These are phyloP conservation scores for Neonectria ditissima DNA, from an alignment of 2,329 filamentous ascomycete species.

Conservation along the genomic window DNA sequence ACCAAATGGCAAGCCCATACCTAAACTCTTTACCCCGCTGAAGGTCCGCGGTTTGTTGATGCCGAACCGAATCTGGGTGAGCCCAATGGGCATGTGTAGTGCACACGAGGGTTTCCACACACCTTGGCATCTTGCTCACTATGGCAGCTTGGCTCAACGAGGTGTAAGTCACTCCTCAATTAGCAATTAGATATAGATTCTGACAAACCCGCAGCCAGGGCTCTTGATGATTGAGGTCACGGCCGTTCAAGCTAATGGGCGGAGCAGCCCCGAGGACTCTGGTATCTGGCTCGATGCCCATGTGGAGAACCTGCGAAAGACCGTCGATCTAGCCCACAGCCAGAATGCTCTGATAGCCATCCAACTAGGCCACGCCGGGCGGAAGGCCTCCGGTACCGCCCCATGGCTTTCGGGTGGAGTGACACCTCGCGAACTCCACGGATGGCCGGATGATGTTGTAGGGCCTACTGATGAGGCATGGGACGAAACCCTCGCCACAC, in stretches of 20 bases:
- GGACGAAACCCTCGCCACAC: slow-evolving; percentile 67
- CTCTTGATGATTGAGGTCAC: slow-evolving; percentile 77
- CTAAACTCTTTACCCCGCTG: slow-evolving; percentile 62
- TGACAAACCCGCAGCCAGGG: slow-evolving; percentile 57
- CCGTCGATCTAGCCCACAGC: slow-evolving; percentile 75
- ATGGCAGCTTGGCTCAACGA: slow-evolving; percentile 77
- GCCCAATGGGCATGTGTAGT: slow-evolving; percentile 62
- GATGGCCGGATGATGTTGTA: slow-evolving; percentile 65
- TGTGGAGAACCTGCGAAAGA: slow-evolving; percentile 67
- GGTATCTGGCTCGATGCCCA: slow-evolving; percentile 81
- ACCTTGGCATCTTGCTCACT: slow-evolving; percentile 78
- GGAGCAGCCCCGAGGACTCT: slow-evolving; percentile 77
- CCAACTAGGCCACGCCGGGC: slow-evolving; percentile 77
- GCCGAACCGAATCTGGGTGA: slow-evolving; percentile 60
- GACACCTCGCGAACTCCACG: slow-evolving; percentile 56
- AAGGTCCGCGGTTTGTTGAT: slow-evolving; percentile 58
- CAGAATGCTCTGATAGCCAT: slow-evolving; percentile 75
- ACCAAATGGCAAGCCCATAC: slow-evolving; percentile 61
- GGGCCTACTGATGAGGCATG: slow-evolving; percentile 64
- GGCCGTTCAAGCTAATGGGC: slow-evolving; percentile 72
- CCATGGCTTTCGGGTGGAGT: slow-evolving; percentile 64
- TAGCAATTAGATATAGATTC: slow-evolving; percentile 35
- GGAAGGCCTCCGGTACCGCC: slow-evolving; percentile 63
- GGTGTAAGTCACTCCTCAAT: slow-evolving; percentile 57
- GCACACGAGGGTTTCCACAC: slow-evolving; percentile 70